Evolutionary conservation across 1,284 basidiomycete genomes (phyloP), one percentile per base, ranked within the genome.

Genomic region (Coniophora puteana): DNA sequence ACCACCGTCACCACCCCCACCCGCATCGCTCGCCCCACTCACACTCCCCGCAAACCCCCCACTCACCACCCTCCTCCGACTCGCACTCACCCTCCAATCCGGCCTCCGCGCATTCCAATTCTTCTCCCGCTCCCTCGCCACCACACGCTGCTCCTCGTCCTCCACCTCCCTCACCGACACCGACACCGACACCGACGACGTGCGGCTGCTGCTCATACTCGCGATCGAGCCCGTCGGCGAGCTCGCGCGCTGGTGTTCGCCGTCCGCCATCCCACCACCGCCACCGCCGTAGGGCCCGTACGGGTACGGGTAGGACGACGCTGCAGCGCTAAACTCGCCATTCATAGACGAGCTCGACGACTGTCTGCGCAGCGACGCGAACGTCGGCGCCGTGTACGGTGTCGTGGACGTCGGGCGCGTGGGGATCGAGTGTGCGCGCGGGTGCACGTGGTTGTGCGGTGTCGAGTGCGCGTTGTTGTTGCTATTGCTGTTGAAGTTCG

Each of bases 91-190:
- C n/a, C n/a, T 47, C 78, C 79, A 80, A 40, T 67, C 68, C 11
- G 76, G 78, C 29, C 66, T 68, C 12, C 71, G 72, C 4, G 77
- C 69, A 54, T 76, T 78, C 80, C 80, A 81, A 53, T 81, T 81
- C 28, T 75, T 61, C 51, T 75, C 71, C 16, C 71, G 60, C 28
- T 58, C 52, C 38, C 77, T 71, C 13, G 57, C 43, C 7, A 65
- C 45, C 46, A 71, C 75, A 5, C 55, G 55, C 43, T 57, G 54
- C 26, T 66, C 51, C 38, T 65, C 67, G 23, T 59, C 48, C 3
- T 59, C 54, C 11, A 44, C 61, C n/a, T 67, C 63, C 32, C 61
- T 58, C 35, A 53, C 40, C 18, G 58, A 59, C 20, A 65, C 59
- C 10, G 39, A 52, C 47, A 62, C 67, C 18, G 49, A 54, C 6